Base-by-base conservation (phyloP, 2,329 filamentous ascomycete genomes). In the Ophiocordyceps camponoti-leonardi region DNA sequence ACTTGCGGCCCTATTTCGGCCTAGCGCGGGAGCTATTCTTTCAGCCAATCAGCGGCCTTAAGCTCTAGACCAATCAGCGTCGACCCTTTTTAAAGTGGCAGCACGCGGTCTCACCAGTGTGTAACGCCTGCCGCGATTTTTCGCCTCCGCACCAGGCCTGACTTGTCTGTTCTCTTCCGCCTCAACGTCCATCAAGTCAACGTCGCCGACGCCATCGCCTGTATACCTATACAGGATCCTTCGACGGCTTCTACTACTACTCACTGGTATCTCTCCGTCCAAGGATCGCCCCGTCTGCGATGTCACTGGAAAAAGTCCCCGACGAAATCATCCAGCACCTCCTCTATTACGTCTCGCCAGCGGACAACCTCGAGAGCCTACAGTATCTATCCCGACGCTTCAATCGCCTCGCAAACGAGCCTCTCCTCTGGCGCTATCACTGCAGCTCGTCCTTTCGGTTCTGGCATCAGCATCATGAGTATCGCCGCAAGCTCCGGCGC, bases 291-390 rank as follows among this genome's bases (percentile, higher is more conserved):
- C 12, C 19, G 18, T 16, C 35, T 19, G 54, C 45, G 51, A 61
- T 63, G 58, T 61, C 62, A 35, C 54, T 75, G 46, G 58, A 65
- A 37, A 53, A 58, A 45, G 68, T 92, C 33, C 88, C 88, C 39
- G 83, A 90, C 61, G 92, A 98, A 67, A 75, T 96, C 50, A 71
- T 96, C 54, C 78, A 86, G 58, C 73, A 80, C 45, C 83, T 96
- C 52, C 71, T 95, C 52, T 69, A 72, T 50, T 78, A 78, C 56
- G 59, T 64, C 57, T 76, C 62, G 56, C 81, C 72, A 52, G 67
- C 68, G 47, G 71, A 80, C 49, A 69, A 68, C 43, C 59, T 79
- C 37, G 45, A 52, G 14, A 61, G 55, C 46, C 54, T 79, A 35
- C 68, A 75, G 49, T 59, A 62, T 23, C 69, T 82, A 12, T 85